These are phyloP conservation scores for Schizonepeta tenuifolia DNA, from an alignment of 257 asterid species.

Conservation along the genomic window DNA sequence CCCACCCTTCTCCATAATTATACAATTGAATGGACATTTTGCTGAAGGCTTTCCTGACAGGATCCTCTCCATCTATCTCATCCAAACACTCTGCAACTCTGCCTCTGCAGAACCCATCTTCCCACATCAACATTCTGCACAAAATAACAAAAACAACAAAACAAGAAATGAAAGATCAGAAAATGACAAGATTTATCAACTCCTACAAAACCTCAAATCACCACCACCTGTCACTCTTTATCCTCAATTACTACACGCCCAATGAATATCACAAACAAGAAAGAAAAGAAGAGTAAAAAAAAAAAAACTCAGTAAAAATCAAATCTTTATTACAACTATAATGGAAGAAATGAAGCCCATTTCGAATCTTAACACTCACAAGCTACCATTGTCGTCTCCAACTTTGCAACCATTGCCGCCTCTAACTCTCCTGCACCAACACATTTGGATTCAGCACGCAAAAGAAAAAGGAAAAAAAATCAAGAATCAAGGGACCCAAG, in stretches of 20 bases:
- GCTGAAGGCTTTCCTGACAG: slow-evolving; percentile 97
- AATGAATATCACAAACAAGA: not conserved
- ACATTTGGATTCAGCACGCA: slow-evolving; percentile 15
- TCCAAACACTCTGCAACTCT: slow-evolving; percentile 77
- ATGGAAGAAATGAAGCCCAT: slow-evolving; percentile 6
- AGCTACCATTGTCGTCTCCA: slow-evolving; percentile 98
- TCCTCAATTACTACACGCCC: not conserved
- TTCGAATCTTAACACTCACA: slow-evolving; percentile 56
- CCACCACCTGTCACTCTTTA: slow-evolving; percentile 30
- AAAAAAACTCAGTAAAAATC: not conserved
- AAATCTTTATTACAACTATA: not conserved
- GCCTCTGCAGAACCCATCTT: slow-evolving; percentile 98
- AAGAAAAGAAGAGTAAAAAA: too few relatives aligned
- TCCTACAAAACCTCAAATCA: slow-evolving; percentile 29
- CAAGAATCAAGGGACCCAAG: not conserved
- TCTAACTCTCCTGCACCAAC: slow-evolving; percentile 77
- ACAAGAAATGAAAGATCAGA: slow-evolving; percentile 8
- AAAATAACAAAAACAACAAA: slow-evolving; percentile 18
- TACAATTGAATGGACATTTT: slow-evolving; percentile 98
- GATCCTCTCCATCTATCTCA: slow-evolving; percentile 91
- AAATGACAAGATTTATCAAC: slow-evolving; percentile 18
- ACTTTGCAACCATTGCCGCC: slow-evolving; percentile 98
- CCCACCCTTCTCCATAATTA: slow-evolving; percentile 99
- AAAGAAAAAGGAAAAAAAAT: not conserved
- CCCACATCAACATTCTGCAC: slow-evolving; percentile 99